These are phyloP conservation scores for Metschnikowia kofuensis DNA, from an alignment of 805 yeast species.

Conservation along the genomic window DNA sequence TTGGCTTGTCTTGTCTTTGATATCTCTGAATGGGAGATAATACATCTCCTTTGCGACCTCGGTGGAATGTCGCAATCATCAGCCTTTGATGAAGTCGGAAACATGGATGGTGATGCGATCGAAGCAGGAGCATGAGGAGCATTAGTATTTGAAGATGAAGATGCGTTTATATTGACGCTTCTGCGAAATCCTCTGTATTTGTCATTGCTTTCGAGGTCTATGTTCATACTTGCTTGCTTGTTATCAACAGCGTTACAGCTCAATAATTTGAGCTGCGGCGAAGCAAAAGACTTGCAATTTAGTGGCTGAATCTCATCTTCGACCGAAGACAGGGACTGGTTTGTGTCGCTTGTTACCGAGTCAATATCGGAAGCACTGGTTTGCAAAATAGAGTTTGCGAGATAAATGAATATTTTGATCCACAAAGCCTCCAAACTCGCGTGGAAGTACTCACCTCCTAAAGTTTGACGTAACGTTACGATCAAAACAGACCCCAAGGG, in stretches of 20 bases:
- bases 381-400: slow-evolving; percentile 38
- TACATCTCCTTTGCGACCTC: slow-evolving; percentile 23
- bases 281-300: slow-evolving; percentile 9
- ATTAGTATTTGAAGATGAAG: slow-evolving; percentile 2
- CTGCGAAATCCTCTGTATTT: slow-evolving; percentile 44
- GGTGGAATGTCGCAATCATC: slow-evolving; percentile 24
- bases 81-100: slow-evolving; percentile 9
- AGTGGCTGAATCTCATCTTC: slow-evolving; percentile 25
- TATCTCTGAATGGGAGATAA: neutral
- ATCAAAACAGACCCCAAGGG: slow-evolving; percentile 41
- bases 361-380: slow-evolving; percentile 25
- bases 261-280: slow-evolving; percentile 8
- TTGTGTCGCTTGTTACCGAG: slow-evolving; percentile 17
- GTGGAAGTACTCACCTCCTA: slow-evolving; percentile 30
- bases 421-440: slow-evolving; percentile 34
- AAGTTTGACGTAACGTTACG: slow-evolving; percentile 35
- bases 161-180: slow-evolving; percentile 17
- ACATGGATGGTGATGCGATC: slow-evolving; percentile 11
- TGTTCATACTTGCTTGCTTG: slow-evolving; percentile 18
- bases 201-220: slow-evolving; percentile 29
- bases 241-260: neutral
- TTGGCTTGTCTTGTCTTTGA: no score
- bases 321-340: slow-evolving; percentile 2
- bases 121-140: slow-evolving; percentile 2
- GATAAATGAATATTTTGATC: slow-evolving; percentile 38